phyloP scores from a whole-genome alignment of 305 asterid genomes.

The Coffea humblotiana region DNA sequence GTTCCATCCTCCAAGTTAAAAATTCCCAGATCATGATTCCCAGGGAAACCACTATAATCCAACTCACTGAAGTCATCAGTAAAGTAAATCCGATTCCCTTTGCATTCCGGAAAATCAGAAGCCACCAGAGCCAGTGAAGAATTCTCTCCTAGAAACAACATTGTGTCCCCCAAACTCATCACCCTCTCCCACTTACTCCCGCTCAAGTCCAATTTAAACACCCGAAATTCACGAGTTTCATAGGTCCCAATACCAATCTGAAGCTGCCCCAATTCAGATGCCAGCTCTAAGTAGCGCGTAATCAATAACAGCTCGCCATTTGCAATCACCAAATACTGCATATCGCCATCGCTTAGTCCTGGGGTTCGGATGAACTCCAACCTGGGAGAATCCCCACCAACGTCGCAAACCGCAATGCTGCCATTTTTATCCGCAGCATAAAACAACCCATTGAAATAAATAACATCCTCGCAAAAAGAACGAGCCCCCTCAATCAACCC shows the following conservation, averaged over 20 bases:
- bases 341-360: slow-evolving; percentile 40
- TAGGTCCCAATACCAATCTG: slow-evolving; percentile 32
- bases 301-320: slow-evolving; percentile 62
- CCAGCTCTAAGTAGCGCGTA: slow-evolving; percentile 52
- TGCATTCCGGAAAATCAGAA: slow-evolving; percentile 55
- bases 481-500: slow-evolving; percentile 44
- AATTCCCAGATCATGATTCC: slow-evolving; percentile 68
- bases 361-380: slow-evolving; percentile 39
- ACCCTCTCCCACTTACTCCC: slow-evolving; percentile 51
- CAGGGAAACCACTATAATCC: slow-evolving; percentile 45
- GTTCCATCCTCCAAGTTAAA: slow-evolving; percentile 56
- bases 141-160: slow-evolving; percentile 70
- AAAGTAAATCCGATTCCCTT: slow-evolving; percentile 63
- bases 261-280: slow-evolving; percentile 37
- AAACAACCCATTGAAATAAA: slow-evolving; percentile 41
- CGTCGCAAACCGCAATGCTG: slow-evolving; percentile 52
- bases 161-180: slow-evolving; percentile 46
- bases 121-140: slow-evolving; percentile 58
- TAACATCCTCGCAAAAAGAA: slow-evolving; percentile 61
- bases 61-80: slow-evolving; percentile 68
- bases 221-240: slow-evolving; percentile 54
- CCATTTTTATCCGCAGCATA: slow-evolving; percentile 63
- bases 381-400: slow-evolving; percentile 32
- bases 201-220: slow-evolving; percentile 48
- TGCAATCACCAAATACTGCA: slow-evolving; percentile 68